Evolutionary conservation across 2,329 filamentous ascomycete genomes (phyloP), one percentile per base, ranked within the genome.

Genomic region (Talaromyces sp.): DNA sequence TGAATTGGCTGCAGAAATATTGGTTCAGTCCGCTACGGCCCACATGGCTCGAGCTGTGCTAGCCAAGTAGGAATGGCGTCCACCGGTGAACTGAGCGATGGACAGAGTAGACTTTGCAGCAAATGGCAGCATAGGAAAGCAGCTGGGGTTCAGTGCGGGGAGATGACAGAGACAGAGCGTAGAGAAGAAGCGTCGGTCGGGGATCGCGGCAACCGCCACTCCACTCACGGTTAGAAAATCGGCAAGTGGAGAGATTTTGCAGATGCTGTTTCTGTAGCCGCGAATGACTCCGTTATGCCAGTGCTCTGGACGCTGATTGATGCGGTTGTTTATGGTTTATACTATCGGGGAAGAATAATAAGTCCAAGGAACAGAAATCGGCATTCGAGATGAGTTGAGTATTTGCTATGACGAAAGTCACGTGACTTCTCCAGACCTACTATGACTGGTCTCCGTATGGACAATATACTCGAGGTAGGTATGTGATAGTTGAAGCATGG

Each of bases 171-270:
- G 27, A 13, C 51, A 22, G n/a, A 13, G n/a, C 3, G 45, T 7
- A 27, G 13, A 38, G 19, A 4, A 49, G 10, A n/a, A 49, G 34
- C 25, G 36, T 25, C 47, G 31, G 31, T 56, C 61, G 61, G 62
- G 25, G 49, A 54, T 60, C 45, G 43, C 59, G 59, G 47, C 43
- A 61, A n/a, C 10, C 29, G 17, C 1, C 13, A 22, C 65, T 64
- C 61, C 65, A 64, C 61, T 51, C 45, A 34, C 54, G 65, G 54
- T 59, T 53, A 66, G 56, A 61, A 64, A 63, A 25, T 67, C 65
- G 65, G 65, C 65, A 67, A 67, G 65, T 67, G 65, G 61, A 56
- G 27, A 45, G 59, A 13, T 13, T 49, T 10, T 25, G 38, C 25
- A 38, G 45, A 10, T 25, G 40, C 49, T 31, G 51, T 7, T 51